phyloP scores from a whole-genome alignment of 2,329 filamentous ascomycete species.

The Ceratocystis papillata region DNA sequence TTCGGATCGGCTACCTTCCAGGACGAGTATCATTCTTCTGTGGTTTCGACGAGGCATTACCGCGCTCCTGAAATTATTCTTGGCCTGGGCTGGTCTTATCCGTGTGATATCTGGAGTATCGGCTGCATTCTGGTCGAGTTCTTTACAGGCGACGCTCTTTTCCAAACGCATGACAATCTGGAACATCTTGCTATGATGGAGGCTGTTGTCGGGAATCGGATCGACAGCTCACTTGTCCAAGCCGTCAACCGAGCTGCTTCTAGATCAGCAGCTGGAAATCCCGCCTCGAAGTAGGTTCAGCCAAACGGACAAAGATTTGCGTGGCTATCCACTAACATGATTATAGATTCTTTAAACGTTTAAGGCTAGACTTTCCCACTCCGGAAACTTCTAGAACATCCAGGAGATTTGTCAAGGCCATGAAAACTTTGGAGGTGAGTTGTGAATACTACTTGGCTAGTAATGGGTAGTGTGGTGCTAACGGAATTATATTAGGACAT shows the following conservation, averaged over 20 bases:
- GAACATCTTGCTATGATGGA: slow-evolving; percentile 71
- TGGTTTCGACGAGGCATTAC: slow-evolving; percentile 60
- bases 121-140: slow-evolving; percentile 63
- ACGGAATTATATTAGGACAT: slow-evolving; percentile 43
- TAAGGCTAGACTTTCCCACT: slow-evolving; percentile 54
- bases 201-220: slow-evolving; percentile 49
- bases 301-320: background rate
- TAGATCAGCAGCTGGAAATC: slow-evolving; percentile 45
- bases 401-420: slow-evolving; percentile 57
- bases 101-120: slow-evolving; percentile 65
- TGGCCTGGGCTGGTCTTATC: slow-evolving; percentile 59
- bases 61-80: slow-evolving; percentile 61
- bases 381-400: slow-evolving; percentile 54
- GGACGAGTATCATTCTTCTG: slow-evolving; percentile 61
- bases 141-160: slow-evolving; percentile 59
- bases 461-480: slow-evolving; percentile 20
- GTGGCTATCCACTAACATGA: background rate
- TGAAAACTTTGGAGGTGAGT: slow-evolving; percentile 55
- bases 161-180: slow-evolving; percentile 62
- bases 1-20: slow-evolving; percentile 64
- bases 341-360: slow-evolving; percentile 53
- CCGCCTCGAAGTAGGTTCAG: slow-evolving; percentile 50
- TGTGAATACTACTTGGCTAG: background rate
- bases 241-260: slow-evolving; percentile 47
- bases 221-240: slow-evolving; percentile 49